Conservation (phyloP, 805 yeast species). For the Millerozyma miso region DNA sequence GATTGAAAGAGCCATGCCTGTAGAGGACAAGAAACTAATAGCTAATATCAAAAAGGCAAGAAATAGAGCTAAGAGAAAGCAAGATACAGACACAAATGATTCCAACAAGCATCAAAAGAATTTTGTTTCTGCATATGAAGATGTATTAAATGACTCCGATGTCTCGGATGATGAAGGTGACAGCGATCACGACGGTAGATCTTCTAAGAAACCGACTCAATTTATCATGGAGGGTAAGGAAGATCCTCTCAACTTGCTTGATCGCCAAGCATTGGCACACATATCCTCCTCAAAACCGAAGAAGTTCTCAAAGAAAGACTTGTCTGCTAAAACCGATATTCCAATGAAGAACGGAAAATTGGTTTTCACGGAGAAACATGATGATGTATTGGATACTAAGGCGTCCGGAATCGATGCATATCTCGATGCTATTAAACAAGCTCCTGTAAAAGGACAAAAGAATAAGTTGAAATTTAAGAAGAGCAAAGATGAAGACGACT, state of each 20-base stretch:
- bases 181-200: constrained; percentile 40
- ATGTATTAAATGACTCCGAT: constrained; percentile 74
- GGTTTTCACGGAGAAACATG: constrained; percentile 55
- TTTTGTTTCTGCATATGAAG: constrained; percentile 86
- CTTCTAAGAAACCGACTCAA: constrained; percentile 42
- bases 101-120: constrained; percentile 34
- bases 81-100: constrained; percentile 29
- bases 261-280: constrained; percentile 77
- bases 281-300: constrained; percentile 86
- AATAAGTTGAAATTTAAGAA: constrained; percentile 86
- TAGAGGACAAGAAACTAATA: constrained; percentile 78
- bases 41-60: constrained; percentile 81
- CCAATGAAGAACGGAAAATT: constrained; percentile 64
- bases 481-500: constrained; percentile 48
- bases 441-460: constrained; percentile 90
- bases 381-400: constrained; percentile 42
- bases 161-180: constrained; percentile 57
- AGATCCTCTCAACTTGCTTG: constrained; percentile 82
- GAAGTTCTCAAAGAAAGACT: constrained; percentile 44
- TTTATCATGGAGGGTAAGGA: constrained; percentile 76
- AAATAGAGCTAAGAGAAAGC: constrained; percentile 78
- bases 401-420: constrained; percentile 80
- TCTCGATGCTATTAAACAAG: constrained; percentile 87
- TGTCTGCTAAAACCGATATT: constrained; percentile 33
- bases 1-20: constrained; percentile 84